These are phyloP conservation scores for Ogataea paraovalis DNA, from an alignment of 805 yeast genomes.

Conservation along the genomic window DNA sequence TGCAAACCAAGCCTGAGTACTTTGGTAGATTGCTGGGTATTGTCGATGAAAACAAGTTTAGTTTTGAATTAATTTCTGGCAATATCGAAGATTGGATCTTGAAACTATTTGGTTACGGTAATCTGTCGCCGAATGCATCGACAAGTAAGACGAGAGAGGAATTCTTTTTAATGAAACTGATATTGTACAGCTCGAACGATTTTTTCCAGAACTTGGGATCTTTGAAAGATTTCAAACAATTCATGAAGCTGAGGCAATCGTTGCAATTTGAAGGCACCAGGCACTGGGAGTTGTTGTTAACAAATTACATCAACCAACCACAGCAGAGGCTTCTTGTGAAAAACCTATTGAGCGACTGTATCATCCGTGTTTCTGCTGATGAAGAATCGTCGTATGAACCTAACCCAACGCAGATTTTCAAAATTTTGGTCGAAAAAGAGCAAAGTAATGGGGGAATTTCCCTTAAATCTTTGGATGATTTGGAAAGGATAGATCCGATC, in stretches of 20 bases:
- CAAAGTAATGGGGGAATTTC: slow-evolving; percentile 24
- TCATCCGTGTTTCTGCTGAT: slow-evolving; percentile 39
- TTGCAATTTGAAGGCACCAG: slow-evolving; percentile 13
- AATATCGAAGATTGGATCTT: slow-evolving; percentile 35
- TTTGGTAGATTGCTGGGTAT: slow-evolving; percentile 50
- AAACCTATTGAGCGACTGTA: slow-evolving; percentile 35
- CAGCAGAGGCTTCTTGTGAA: slow-evolving; percentile 46
- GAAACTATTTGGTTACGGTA: slow-evolving; percentile 29
- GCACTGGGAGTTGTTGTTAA: slow-evolving; percentile 44
- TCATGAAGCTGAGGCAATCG: slow-evolving; percentile 23
- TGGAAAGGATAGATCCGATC: slow-evolving; percentile 58
- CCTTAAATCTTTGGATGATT: slow-evolving; percentile 16
- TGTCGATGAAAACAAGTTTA: slow-evolving; percentile 21
- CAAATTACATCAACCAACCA: slow-evolving; percentile 42
- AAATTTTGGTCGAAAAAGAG: slow-evolving; percentile 36
- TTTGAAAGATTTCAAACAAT: slow-evolving; percentile 21
- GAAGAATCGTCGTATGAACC: slow-evolving; percentile 67
- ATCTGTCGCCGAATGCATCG: slow-evolving; percentile 9
- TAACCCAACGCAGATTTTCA: slow-evolving; percentile 64
- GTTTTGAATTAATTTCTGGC: slow-evolving; percentile 18
- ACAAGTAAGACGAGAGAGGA: slow-evolving; percentile 62
- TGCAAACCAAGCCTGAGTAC: slow-evolving; percentile 81
- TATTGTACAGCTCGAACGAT: slow-evolving; percentile 42
- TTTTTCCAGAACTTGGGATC: slow-evolving; percentile 32
- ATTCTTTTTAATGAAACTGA: slow-evolving; percentile 55